Conservation (phyloP, 371 early-diverging fungal species). For the Cokeromyces recurvatus region DNA sequence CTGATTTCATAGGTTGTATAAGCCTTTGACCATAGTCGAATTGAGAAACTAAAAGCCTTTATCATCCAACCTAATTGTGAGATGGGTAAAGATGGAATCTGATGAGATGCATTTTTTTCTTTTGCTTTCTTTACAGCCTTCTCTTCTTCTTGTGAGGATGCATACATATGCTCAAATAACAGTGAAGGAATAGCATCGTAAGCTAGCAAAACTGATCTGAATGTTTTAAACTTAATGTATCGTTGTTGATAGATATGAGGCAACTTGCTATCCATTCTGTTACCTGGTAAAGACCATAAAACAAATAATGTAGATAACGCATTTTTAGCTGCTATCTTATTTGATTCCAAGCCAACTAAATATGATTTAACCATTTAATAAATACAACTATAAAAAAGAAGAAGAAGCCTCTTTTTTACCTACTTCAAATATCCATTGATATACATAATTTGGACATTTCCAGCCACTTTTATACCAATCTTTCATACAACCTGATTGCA, state of each 20-base stretch:
- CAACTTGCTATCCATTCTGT: neutral
- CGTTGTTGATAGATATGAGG: conserved; percentile 12
- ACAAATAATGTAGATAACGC: conserved; percentile 26
- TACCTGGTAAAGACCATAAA: conserved; percentile 27
- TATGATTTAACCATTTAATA: neutral
- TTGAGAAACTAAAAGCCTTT: conserved; percentile 28
- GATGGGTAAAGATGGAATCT: conserved; percentile 17
- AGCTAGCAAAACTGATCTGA: conserved; percentile 2
- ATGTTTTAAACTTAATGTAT: conserved; percentile 8
- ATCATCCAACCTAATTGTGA: conserved; percentile 27
- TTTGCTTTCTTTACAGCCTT: neutral
- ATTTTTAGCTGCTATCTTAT: conserved; percentile 21
- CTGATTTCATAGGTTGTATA: conserved; percentile 20
- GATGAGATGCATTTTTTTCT: neutral
- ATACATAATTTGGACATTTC: conserved; percentile 32
- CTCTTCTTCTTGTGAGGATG: neutral
- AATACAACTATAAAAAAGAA: neutral
- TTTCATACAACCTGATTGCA: conserved; percentile 20
- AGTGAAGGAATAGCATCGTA: conserved; percentile 7
- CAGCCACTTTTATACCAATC: conserved; percentile 32
- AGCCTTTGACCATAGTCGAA: conserved; percentile 28
- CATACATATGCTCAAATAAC: neutral
- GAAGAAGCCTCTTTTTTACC: conserved; percentile 11
- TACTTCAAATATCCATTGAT: conserved; percentile 39
- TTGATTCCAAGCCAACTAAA: conserved; percentile 28